Base-by-base conservation (phyloP, 192 early-diverging fungal species). In the Coemansia sp. region DNA sequence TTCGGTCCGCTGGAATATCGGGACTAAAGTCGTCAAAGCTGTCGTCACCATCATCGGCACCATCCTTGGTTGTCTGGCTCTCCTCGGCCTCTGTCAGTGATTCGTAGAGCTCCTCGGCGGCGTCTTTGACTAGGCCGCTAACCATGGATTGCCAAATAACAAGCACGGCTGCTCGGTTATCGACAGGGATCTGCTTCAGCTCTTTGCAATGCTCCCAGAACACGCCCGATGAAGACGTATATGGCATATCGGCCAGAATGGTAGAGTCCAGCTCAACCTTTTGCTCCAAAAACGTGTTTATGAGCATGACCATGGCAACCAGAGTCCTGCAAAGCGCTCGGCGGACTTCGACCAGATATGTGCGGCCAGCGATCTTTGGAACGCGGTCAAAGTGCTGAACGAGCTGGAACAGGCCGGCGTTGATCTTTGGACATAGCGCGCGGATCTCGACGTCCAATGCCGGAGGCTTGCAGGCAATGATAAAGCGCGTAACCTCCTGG, bases 201-300 rank as follows among this genome's bases (percentile, higher is more conserved):
- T 56, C 59, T 43, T 73, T 73, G 52, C 76, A 80, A 35, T 73
- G 66, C 54, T 80, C 76, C 76, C 76, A 80, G 48, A 73, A 73
- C 17, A 80, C 62, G 8, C 76, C 76, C 39, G 76, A 62, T 0
- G 60, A 43, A 15, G 66, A 56, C 32, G 53, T 73, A 35, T 63
- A 80, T 0, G 60, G n/a, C 52, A 80, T 48, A 3, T 73, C 70
- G 10, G 67, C 35, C 37, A 73, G 14, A 17, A 66, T 44, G 5
- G 56, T 17, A 35, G 69, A 53, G 22, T 59, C 56, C 8, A 80
- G 40, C 8, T 60, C 67, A 8, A 80, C 60, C 60, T 68, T 65
- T 38, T 64, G 44, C 0, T 66, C 63, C 12, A 80, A 67, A 70
- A 70, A 80, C 52, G 76, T 60, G 40, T 80, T 80, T 18, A 70